Evolutionary conservation across 345 rosid genomes (phyloP).

Genomic region (Populus ilicifolia): DNA sequence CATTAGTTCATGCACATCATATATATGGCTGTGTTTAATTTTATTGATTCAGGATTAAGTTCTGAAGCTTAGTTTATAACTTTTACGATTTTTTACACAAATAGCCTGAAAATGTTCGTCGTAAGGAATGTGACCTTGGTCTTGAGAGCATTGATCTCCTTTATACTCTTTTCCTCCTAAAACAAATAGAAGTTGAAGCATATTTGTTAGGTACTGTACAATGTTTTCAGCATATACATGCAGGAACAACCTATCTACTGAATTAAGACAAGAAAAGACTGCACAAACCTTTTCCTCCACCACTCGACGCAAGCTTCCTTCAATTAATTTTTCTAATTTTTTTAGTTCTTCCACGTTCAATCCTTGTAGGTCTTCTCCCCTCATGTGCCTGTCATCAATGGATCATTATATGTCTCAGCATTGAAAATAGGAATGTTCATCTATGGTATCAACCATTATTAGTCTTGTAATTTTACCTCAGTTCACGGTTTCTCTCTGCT

Average conservation of each 20-base stretch:
- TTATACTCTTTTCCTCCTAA: constrained; percentile 24
- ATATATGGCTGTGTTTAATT: too few species aligned
- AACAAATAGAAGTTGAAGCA: neutral
- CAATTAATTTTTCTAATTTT: constrained; percentile 20
- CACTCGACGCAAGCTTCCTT: constrained; percentile 23
- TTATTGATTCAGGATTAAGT: neutral
- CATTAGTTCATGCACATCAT: too few species aligned
- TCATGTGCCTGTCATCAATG: constrained; percentile 21
- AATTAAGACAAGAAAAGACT: neutral
- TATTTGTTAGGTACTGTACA: neutral
- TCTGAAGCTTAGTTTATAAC: too few species aligned
- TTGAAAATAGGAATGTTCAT: neutral
- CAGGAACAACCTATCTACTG: neutral
- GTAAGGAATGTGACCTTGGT: constrained; percentile 21
- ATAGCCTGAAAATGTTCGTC: neutral
- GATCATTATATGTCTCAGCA: neutral
- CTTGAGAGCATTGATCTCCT: constrained; percentile 24
- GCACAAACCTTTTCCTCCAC: constrained; percentile 25
- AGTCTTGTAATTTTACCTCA: constrained; percentile 30
- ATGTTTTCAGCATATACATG: neutral
- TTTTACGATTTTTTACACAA: neutral
- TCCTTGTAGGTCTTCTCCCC: constrained; percentile 36
- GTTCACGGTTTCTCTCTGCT: constrained; percentile 30
- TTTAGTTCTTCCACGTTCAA: constrained; percentile 19
- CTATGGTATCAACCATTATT: neutral